phyloP scores from a whole-genome alignment of 495 filamentous ascomycete species.

The Sporormia fimetaria region DNA sequence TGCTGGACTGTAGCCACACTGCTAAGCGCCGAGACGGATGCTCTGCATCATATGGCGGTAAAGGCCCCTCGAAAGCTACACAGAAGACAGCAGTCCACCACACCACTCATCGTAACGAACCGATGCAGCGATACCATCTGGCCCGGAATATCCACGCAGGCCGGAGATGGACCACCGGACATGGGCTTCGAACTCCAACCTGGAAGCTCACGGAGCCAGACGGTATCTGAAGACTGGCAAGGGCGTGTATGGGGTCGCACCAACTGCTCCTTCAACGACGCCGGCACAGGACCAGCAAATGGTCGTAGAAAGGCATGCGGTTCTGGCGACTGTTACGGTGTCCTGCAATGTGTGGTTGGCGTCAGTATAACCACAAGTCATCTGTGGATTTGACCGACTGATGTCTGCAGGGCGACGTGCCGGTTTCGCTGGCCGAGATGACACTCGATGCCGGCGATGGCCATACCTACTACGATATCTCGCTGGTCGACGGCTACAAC shows the following conservation, averaged over 20 bases:
- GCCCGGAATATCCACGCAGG: conserved; percentile 58
- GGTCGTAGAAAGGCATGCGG: conserved; percentile 47
- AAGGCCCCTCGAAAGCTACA: conserved; percentile 16
- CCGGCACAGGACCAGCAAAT: conserved; percentile 42
- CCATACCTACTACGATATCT: conserved; percentile 73
- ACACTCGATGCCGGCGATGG: conserved; percentile 47
- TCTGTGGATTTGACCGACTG: background rate
- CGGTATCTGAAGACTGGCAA: conserved; percentile 58
- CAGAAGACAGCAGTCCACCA: conserved; percentile 19
- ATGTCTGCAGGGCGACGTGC: conserved; percentile 43
- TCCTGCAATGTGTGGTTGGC: conserved; percentile 50
- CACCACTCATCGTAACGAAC: conserved; percentile 45
- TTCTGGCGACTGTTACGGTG: conserved; percentile 63
- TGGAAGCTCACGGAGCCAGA: conserved; percentile 40
- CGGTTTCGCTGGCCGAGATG: conserved; percentile 64
- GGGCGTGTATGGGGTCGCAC: conserved; percentile 72
- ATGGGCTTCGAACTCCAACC: conserved; percentile 54
- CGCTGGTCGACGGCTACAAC: conserved; percentile 77
- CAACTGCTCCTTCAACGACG: conserved; percentile 61
- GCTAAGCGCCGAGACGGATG: conserved; percentile 12
- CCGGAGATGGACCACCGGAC: conserved; percentile 47
- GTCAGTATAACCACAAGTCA: conserved; percentile 35
- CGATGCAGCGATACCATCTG: conserved; percentile 55
- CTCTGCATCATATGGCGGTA: conserved; percentile 20
- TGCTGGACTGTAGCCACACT: conserved; percentile 14